Evolutionary conservation across 1,284 basidiomycete species (phyloP), one percentile per base, ranked within the genome.

Genomic region (Ceraceosorus bombacis): DNA sequence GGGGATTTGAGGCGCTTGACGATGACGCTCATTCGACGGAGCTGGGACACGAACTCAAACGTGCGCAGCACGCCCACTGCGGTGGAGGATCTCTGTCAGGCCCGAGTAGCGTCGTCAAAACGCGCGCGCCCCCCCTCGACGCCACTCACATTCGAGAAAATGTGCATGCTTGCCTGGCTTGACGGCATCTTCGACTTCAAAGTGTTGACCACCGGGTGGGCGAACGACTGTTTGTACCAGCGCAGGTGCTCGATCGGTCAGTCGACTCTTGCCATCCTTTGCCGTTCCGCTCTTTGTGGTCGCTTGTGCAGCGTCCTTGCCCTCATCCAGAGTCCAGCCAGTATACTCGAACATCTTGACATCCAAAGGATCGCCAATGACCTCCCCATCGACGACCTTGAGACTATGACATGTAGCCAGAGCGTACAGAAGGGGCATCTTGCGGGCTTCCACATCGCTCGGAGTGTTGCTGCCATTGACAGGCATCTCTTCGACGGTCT

Each of bases 161-260:
- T 95, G 89, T 0, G 93, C 90, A 70, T 90, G 90, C 86, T 94
- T 70, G n/a, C 62, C 85, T 75, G 87, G 91, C 62, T 67, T 66
- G 65, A 97, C 80, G 0, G 93, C 93, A 79, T 96, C 94, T 78
- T 97, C 92, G 41, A 96, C 80, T 64, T 85, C 84, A 80, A 97
- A 98, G 57, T 85, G 84, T 41, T 86, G 88, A 64, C 87, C 88
- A 6, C 93, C 95, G 4, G 92, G 92, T 0, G 95, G 95, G 5
- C 95, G 83, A 0, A 98, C 95, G 38, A 99, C 90, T 1, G 88
- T 95, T 78, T 98, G 95, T 6, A 99, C 95, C 7, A 99, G 82
- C 1, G 93, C 88, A 37, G 92, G 85, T 15, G 92, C 89, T 53
- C 93, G 84, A 51, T 86, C 81, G 2, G 86, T 83, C 5, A 79